Evolutionary conservation across 2,329 filamentous ascomycete species (phyloP).

Genomic region (Penicillium occitanis): DNA sequence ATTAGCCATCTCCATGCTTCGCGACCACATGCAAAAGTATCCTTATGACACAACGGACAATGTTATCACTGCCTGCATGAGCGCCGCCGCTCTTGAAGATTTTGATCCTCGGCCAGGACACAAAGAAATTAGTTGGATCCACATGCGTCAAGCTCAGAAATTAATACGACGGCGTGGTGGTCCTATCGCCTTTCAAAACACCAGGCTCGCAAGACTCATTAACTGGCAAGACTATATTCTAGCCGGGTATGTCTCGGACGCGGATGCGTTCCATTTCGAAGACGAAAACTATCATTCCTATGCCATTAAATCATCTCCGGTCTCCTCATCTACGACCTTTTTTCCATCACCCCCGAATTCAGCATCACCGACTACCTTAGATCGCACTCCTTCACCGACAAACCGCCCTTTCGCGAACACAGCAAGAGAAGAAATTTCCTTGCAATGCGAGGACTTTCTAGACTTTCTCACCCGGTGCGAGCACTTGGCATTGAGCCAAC

Average conservation of each 20-base stretch:
- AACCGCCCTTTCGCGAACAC: constrained; percentile 1
- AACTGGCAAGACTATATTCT: constrained; percentile 47
- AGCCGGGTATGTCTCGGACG: constrained; percentile 39
- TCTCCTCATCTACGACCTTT: constrained; percentile 16
- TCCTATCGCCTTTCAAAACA: constrained; percentile 37
- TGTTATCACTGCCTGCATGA: constrained; percentile 42
- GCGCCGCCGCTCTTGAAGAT: constrained; percentile 42
- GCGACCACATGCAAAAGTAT: constrained; percentile 33
- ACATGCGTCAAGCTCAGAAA: constrained; percentile 41
- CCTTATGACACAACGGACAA: constrained; percentile 39
- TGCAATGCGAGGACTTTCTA: constrained; percentile 41
- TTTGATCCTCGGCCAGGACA: constrained; percentile 41
- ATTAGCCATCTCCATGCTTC: constrained; percentile 36
- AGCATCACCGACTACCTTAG: constrained; percentile 12
- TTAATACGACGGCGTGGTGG: constrained; percentile 42
- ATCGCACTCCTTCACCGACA: constrained; percentile 20
- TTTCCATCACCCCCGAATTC: constrained; percentile 27
- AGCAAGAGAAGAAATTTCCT: constrained; percentile 33
- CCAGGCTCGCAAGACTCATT: constrained; percentile 41
- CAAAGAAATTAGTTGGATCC: constrained; percentile 41
- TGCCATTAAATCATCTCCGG: constrained; percentile 16
- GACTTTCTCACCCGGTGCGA: constrained; percentile 41
- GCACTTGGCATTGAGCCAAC: constrained; percentile 35
- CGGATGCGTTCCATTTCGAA: constrained; percentile 39
- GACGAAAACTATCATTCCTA: constrained; percentile 22